Evolutionary conservation across 352 stramenopile genomes (phyloP).

Genomic region (Phytophthora meadii): DNA sequence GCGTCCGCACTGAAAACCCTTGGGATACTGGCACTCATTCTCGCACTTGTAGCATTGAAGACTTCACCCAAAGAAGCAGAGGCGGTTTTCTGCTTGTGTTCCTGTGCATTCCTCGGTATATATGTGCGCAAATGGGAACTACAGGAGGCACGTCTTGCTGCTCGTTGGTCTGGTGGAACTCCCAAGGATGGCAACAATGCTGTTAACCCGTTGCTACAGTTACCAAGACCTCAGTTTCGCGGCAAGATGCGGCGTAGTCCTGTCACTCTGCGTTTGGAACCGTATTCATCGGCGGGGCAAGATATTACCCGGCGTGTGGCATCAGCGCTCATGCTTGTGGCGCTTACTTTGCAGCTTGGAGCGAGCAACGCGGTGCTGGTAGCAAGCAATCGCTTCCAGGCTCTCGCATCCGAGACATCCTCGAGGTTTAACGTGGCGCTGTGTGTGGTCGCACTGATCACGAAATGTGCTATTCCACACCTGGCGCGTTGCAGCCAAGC

Average conservation of each 20-base stretch:
- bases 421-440: conserved; percentile 36
- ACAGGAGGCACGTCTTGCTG: conserved; percentile 44
- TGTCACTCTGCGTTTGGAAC: conserved; percentile 64
- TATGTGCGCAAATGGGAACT: conserved; percentile 76
- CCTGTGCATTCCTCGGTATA: conserved; percentile 49
- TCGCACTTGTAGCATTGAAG: conserved; percentile 34
- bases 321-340: conserved; percentile 33
- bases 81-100: conserved; percentile 55
- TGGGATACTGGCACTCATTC: conserved; percentile 38
- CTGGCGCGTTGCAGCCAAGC: conserved; percentile 47
- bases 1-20: conserved; percentile 51
- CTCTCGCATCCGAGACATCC: conserved; percentile 17
- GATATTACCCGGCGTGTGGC: conserved; percentile 38
- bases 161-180: conserved; percentile 58
- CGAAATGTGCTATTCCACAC: conserved; percentile 24
- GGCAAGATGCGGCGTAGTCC: conserved; percentile 56
- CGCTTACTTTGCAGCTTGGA: conserved; percentile 36
- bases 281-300: conserved; percentile 44
- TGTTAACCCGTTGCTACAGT: conserved; percentile 22
- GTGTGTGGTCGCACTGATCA: conserved; percentile 44
- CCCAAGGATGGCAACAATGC: conserved; percentile 25
- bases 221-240: conserved; percentile 63
- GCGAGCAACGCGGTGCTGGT: conserved; percentile 45
- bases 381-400: conserved; percentile 40
- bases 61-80: conserved; percentile 16